A percentile compares a stretch with the other conserved stretches of the same genome.
Evolutionary conservation across 1,284 basidiomycete species (phyloP).

Genomic region (Cutaneotrichosporon sp.): DNA sequence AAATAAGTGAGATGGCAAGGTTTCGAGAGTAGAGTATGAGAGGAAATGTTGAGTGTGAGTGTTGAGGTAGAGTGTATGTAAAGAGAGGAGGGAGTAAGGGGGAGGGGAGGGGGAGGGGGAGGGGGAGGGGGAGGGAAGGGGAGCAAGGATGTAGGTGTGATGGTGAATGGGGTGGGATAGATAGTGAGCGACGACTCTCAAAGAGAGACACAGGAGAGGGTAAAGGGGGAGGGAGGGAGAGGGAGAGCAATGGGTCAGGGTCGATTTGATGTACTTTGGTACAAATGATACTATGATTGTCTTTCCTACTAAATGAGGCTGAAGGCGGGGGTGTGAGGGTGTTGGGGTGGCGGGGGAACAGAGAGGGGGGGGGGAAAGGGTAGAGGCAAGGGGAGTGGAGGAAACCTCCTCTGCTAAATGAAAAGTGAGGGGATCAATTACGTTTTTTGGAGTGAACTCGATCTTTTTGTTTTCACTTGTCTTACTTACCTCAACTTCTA

Average conservation of each 20-base stretch:
- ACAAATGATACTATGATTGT: background rate
- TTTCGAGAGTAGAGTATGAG: too few relatives aligned
- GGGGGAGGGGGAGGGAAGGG: background rate
- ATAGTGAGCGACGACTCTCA: background rate
- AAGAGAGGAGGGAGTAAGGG: background rate
- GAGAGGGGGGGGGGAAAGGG: background rate
- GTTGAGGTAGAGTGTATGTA: too few relatives aligned
- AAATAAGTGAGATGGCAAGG: background rate
- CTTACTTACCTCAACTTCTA: background rate
- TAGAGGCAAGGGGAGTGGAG: background rate
- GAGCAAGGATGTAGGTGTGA: background rate
- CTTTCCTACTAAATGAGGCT: too few relatives aligned
- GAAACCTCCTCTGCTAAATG: too few relatives aligned
- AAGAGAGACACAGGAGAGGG: background rate
- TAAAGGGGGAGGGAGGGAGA: background rate
- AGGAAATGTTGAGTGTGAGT: too few relatives aligned
- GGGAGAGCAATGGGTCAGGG: background rate
- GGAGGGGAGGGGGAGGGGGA: background rate
- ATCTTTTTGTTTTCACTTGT: background rate
- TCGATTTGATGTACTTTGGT: constrained; percentile 1
- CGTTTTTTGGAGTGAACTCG: background rate
- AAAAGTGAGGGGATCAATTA: background rate
- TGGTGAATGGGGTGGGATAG: background rate
- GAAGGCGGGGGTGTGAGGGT: too few relatives aligned
- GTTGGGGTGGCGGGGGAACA: too few relatives aligned